These are phyloP conservation scores for Bolboschoenoplectus hybrid DNA, from an alignment of 202 grass and related monocot genomes.

Conservation along the genomic window DNA sequence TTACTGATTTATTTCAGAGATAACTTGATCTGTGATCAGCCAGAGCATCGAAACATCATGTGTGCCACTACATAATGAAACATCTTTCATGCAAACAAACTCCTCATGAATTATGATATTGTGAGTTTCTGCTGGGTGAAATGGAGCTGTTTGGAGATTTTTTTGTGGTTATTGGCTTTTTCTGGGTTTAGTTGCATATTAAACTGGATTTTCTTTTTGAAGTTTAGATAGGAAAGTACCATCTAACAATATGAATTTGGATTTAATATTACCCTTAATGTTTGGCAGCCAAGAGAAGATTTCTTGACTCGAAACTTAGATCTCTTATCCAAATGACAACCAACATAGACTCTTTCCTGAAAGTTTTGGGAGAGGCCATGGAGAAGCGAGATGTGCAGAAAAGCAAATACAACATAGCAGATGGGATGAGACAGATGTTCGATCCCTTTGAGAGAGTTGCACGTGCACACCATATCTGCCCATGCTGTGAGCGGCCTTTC, in stretches of 20 bases:
- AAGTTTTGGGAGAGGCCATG: constrained; percentile 72
- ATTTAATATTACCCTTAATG: constrained; percentile 31
- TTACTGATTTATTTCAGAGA: constrained; percentile 4
- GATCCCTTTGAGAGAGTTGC: constrained; percentile 80
- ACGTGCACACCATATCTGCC: constrained; percentile 74
- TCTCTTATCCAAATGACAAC: constrained; percentile 49
- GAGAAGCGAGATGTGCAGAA: constrained; percentile 85
- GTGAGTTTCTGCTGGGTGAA: too few relatives aligned
- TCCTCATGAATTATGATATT: not conserved
- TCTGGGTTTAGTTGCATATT: constrained; percentile 1
- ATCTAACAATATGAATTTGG: constrained; percentile 7
- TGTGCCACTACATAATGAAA: not conserved
- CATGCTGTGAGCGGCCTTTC: constrained; percentile 89
- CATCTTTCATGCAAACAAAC: too few relatives aligned
- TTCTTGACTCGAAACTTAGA: constrained; percentile 69
- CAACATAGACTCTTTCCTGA: constrained; percentile 61
- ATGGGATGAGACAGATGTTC: constrained; percentile 84
- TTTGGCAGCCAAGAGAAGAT: constrained; percentile 70
- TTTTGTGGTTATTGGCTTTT: not conserved
- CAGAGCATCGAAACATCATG: constrained; percentile 8
- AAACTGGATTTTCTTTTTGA: not conserved
- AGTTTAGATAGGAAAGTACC: not conserved
- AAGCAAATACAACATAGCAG: constrained; percentile 64
- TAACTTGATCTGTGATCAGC: not conserved
- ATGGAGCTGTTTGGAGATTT: not conserved